These are phyloP conservation scores for Polysphondylium violaceum DNA, from an alignment of 78 protist species.

Conservation along the genomic window DNA sequence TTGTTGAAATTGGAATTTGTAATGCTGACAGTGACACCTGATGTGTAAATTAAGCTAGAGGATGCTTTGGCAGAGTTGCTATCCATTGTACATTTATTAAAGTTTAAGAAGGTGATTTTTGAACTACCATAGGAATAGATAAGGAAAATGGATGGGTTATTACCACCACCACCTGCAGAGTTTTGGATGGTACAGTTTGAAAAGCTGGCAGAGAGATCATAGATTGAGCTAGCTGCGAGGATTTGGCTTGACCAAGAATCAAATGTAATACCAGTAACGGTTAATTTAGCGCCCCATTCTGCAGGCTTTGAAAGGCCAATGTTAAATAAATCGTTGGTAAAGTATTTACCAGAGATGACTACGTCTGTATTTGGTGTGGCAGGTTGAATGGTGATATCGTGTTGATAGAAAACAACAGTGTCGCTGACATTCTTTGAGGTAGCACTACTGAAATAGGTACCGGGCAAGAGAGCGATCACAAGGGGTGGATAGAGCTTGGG, in stretches of 20 bases:
- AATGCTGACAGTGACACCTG: neutral
- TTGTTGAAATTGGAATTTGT: neutral
- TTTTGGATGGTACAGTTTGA: neutral
- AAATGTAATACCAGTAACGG: neutral
- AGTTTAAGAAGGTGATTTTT: neutral
- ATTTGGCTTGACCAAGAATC: neutral
- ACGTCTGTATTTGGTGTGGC: neutral
- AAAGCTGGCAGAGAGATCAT: neutral
- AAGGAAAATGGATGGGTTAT: neutral
- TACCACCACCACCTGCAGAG: neutral
- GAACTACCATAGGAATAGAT: neutral
- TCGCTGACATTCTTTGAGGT: neutral
- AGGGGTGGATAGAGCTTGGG: neutral
- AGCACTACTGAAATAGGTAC: neutral
- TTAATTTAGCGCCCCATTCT: neutral
- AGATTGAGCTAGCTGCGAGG: neutral
- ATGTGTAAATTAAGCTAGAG: neutral
- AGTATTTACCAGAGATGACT: neutral
- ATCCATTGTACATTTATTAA: neutral
- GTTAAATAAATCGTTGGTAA: neutral
- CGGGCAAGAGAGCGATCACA: neutral
- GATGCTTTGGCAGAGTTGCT: neutral
- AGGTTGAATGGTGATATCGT: neutral
- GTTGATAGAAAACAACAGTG: constrained; percentile 1
- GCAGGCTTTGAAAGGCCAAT: neutral